Conservation (phyloP, 768 basidiomycete genomes). For the Boletus reticulatus region DNA sequence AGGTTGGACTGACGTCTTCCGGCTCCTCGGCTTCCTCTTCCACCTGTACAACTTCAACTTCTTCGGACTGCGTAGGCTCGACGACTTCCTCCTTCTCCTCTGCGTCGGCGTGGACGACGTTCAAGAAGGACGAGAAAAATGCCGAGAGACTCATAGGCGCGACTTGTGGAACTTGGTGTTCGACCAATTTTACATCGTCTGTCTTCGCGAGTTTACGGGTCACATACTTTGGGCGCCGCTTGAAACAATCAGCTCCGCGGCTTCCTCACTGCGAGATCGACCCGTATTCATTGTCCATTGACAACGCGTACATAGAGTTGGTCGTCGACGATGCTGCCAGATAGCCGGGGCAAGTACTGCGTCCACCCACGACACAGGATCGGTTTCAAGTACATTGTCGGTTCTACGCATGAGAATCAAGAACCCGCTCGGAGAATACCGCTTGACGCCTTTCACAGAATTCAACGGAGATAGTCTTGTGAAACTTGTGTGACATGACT, state of each 20-base stretch:
- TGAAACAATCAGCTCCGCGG: neutral
- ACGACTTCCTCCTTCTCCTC: conserved; percentile 25
- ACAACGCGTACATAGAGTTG: too few species aligned
- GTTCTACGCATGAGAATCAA: too few species aligned
- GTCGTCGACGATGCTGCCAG: too few species aligned
- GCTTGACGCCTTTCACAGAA: too few species aligned
- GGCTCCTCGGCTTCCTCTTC: conserved; percentile 64
- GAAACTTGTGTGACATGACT: too few species aligned
- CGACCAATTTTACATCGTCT: conserved; percentile 4
- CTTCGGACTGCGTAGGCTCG: conserved; percentile 37
- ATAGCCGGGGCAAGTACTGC: too few species aligned
- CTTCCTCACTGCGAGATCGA: too few species aligned
- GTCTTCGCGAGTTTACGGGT: conserved; percentile 29
- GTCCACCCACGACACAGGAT: too few species aligned
- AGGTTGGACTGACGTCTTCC: conserved; percentile 66
- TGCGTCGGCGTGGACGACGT: conserved; percentile 42
- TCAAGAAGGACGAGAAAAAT: conserved; percentile 43
- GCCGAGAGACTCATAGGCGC: conserved; percentile 41
- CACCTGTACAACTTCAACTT: conserved; percentile 45
- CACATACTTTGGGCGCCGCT: conserved; percentile 16
- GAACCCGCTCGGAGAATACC: too few species aligned
- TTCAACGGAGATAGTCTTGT: too few species aligned
- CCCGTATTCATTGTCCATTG: too few species aligned
- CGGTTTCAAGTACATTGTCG: too few species aligned
- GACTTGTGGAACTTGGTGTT: conserved; percentile 8